Evolutionary conservation across 768 basidiomycete species (phyloP).

Genomic region (Suillus subluteus): DNA sequence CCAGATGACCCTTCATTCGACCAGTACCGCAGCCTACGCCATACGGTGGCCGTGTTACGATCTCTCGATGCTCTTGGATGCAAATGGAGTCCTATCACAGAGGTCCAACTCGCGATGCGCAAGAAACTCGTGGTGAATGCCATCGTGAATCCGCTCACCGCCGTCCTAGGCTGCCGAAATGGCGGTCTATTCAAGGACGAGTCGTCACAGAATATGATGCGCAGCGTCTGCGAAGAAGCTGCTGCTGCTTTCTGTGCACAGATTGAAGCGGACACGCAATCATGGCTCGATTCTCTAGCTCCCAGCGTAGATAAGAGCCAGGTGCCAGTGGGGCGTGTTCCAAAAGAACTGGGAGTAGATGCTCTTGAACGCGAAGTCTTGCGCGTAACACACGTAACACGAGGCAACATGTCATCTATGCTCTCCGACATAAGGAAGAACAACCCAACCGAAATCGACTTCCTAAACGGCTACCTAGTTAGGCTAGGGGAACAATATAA

Average conservation of each 20-base stretch:
- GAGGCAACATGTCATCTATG: conserved; percentile 80
- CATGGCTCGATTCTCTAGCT: conserved; percentile 28
- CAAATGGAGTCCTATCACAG: conserved; percentile 65
- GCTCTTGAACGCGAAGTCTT: conserved; percentile 59
- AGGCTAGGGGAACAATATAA: conserved; percentile 59
- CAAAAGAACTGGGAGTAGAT: conserved; percentile 46
- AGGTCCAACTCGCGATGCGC: conserved; percentile 71
- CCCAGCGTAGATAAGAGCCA: conserved; percentile 26
- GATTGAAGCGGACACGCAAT: conserved; percentile 42
- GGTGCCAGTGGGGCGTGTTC: conserved; percentile 42
- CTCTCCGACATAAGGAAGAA: conserved; percentile 68
- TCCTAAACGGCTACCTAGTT: conserved; percentile 81
- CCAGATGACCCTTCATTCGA: conserved; percentile 36
- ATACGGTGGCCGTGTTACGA: conserved; percentile 68
- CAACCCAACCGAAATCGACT: conserved; percentile 75
- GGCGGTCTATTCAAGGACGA: conserved; percentile 63
- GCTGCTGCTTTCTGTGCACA: conserved; percentile 59
- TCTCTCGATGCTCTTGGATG: conserved; percentile 58
- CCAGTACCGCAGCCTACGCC: conserved; percentile 63
- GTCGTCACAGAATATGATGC: conserved; percentile 48
- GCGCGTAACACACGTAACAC: conserved; percentile 60
- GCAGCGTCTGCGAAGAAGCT: conserved; percentile 72
- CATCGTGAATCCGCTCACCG: conserved; percentile 85
- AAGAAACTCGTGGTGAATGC: conserved; percentile 83
- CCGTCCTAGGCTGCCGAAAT: conserved; percentile 78